Evolutionary conservation across 805 yeast species (phyloP).

Genomic region (Candida morakotiae): DNA sequence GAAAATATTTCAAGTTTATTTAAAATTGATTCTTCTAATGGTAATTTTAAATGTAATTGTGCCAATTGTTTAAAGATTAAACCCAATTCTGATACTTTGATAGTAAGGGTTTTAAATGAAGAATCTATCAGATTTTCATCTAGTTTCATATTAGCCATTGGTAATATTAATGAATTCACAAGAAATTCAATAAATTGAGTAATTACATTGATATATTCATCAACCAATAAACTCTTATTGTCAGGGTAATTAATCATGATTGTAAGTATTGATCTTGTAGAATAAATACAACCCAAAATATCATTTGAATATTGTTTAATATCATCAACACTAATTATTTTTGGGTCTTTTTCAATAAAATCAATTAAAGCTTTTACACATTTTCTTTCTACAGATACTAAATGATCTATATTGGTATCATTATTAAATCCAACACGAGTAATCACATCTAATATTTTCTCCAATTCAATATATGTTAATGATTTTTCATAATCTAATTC

Average conservation of each 20-base stretch:
- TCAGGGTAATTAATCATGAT: conserved; percentile 26
- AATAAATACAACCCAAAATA: background rate
- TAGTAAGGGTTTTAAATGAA: background rate
- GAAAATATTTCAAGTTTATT: conserved; percentile 59
- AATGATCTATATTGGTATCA: conserved; percentile 1
- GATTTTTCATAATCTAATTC: background rate
- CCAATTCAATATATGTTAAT: conserved; percentile 3
- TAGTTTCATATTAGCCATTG: background rate
- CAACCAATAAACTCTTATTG: conserved; percentile 45
- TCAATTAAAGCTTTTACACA: conserved; percentile 4
- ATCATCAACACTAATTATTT: background rate
- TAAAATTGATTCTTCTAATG: conserved; percentile 44
- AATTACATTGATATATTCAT: conserved; percentile 38
- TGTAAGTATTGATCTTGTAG: conserved; percentile 31
- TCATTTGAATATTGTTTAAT: background rate
- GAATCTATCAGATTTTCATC: background rate
- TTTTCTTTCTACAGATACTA: conserved; percentile 2
- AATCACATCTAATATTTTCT: background rate
- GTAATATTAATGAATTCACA: conserved; percentile 15
- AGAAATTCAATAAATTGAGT: conserved; percentile 34
- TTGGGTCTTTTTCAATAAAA: background rate
- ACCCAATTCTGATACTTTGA: conserved; percentile 1
- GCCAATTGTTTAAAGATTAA: conserved; percentile 5
- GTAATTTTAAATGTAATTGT: conserved; percentile 4
- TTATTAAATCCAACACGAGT: background rate